Base-by-base conservation (phyloP, 306 rosid species). In the Cucurbita moschata region DNA sequence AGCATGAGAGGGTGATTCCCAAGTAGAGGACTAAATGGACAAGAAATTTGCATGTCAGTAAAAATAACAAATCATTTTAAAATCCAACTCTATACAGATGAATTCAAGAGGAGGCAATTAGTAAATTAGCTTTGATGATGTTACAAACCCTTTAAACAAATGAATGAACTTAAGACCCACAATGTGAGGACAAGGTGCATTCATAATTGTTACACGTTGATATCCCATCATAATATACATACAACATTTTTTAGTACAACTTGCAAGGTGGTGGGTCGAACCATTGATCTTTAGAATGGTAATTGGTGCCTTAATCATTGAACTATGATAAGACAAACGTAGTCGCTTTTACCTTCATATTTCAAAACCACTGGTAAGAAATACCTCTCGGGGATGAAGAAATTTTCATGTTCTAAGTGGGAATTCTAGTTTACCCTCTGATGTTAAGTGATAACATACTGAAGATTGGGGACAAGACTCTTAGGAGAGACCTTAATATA, bases 1-100 rank as follows among this genome's bases (percentile, higher is more conserved):
- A 81, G 87, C 75, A 73, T 74, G 85, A 50, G 83, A 77, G 82
- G 85, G 82, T 18, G 84, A 83, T 83, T 83, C 91, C 82, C 54
- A 73, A 81, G 73, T 47, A 60, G 40, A 51, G 68, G 82, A 77
- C 92, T 85, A 88, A 68, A 82, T 79, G 51, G 69, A 58, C 75
- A 73, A 67, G 78, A 23, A 74, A 69, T 16, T 18, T 15, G 30
- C 66, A 72, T 77, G 76, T 82, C 46, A 71, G 71, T 43, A 15
- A 65, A 74, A 76, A 58, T 71, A 73, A 12, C 59, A 49, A 49
- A 70, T 15, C 46, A 26, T 50, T 14, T 50, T 50, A 14, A 30
- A 68, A 50, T 14, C 59, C 39, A 47, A 49, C 40, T 53, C 43
- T 14, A 47, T 1, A 26, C 50, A 63, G 30, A 63, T 16, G 50